A percentile compares a stretch with the other conserved stretches of the same genome.
phyloP scores from a whole-genome alignment of 352 stramenopile genomes.

The Phytophthora hybrid region DNA sequence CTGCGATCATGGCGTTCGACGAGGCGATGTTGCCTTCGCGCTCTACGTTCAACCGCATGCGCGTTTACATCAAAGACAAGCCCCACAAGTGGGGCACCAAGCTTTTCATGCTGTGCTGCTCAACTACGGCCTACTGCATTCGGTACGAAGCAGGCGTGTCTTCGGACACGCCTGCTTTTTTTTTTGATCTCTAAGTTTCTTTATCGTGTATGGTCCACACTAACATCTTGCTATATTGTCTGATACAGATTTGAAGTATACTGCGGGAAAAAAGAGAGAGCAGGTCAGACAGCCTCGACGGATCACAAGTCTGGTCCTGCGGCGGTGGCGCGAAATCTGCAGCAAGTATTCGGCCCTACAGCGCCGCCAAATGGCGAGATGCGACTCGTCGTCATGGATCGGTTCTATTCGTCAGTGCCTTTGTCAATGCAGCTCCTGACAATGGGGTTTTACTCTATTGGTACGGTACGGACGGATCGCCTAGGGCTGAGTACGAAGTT shows the following conservation, averaged over 20 bases:
- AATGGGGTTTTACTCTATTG: constrained; percentile 24
- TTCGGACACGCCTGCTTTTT: neutral
- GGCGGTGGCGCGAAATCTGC: constrained; percentile 19
- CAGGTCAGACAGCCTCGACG: neutral
- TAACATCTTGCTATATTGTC: neutral
- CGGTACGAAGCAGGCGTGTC: neutral
- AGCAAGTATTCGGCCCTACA: constrained; percentile 9
- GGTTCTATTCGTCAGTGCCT: constrained; percentile 13
- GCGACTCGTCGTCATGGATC: too few species aligned
- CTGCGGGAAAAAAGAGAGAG: neutral
- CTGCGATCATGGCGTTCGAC: constrained; percentile 2
- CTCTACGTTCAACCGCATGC: constrained; percentile 9
- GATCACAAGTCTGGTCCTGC: neutral
- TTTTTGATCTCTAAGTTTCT: neutral
- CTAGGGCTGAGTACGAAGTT: constrained; percentile 17
- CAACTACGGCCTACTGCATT: constrained; percentile 2
- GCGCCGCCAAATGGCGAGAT: constrained; percentile 1
- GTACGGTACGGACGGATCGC: constrained; percentile 11
- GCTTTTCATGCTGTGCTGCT: constrained; percentile 11
- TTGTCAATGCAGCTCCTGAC: constrained; percentile 25
- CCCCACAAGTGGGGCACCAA: constrained; percentile 11
- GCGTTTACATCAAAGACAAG: constrained; percentile 1
- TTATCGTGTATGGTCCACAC: constrained; percentile 8
- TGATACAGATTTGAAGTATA: constrained; percentile 19
- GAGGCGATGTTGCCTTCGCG: constrained; percentile 8